phyloP scores from a whole-genome alignment of 306 rosid species.

The Hippophae tibetana region DNA sequence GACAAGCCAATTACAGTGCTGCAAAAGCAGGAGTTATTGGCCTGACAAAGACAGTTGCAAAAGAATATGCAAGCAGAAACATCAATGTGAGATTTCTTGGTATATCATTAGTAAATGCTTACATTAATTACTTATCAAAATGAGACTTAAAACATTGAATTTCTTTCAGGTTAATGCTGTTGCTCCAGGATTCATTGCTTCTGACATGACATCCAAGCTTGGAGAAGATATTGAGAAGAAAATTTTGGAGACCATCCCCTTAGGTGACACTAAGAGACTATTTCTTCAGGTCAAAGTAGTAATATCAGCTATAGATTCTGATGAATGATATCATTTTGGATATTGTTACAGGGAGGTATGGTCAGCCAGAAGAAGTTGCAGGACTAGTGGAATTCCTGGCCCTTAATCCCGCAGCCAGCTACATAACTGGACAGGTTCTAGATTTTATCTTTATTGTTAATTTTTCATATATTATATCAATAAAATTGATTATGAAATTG shows the following conservation, averaged over 20 bases:
- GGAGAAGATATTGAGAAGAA: conserved; percentile 78
- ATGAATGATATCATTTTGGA: conserved; percentile 12
- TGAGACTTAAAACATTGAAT: conserved; percentile 11
- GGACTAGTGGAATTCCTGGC: conserved; percentile 95
- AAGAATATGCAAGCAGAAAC: conserved; percentile 82
- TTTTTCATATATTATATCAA: not conserved
- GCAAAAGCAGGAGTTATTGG: conserved; percentile 99
- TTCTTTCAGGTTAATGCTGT: conserved; percentile 79
- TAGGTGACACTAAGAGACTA: conserved; percentile 47
- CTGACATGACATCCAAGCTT: conserved; percentile 93
- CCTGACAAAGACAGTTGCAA: conserved; percentile 79
- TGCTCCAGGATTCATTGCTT: conserved; percentile 96
- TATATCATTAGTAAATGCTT: conserved; percentile 2
- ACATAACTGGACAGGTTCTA: conserved; percentile 89
- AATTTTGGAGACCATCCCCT: conserved; percentile 68
- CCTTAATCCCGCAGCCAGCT: conserved; percentile 75
- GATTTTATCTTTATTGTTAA: not conserved
- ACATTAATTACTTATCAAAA: conserved; percentile 11
- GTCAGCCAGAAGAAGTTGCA: conserved; percentile 95
- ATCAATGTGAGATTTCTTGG: conserved; percentile 48
- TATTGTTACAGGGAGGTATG: conserved; percentile 68
- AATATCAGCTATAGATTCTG: not conserved
- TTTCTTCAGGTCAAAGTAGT: not conserved
- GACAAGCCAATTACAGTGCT: conserved; percentile 98
- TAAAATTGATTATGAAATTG: not conserved